Evolutionary conservation across 768 basidiomycete genomes (phyloP).

Genomic region (Dentipellis fragilis): DNA sequence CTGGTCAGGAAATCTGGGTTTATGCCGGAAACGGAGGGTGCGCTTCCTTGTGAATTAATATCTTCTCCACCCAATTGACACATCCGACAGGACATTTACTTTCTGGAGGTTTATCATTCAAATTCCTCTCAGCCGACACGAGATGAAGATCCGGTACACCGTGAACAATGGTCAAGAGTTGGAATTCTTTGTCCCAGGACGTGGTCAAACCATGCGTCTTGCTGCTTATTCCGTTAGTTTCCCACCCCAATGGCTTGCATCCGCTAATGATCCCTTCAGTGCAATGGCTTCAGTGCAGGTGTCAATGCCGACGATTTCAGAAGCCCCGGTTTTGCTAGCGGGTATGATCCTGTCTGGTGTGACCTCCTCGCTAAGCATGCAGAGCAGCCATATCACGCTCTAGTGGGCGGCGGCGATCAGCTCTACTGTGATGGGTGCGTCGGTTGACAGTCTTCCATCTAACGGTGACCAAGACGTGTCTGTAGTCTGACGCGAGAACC

Average conservation of each 20-base stretch:
- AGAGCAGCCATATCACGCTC: slow-evolving; percentile 74
- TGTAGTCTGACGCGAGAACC: slow-evolving; percentile 73
- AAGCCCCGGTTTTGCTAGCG: slow-evolving; percentile 68
- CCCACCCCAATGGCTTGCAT: not conserved
- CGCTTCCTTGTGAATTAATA: not conserved
- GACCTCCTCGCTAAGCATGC: slow-evolving; percentile 83
- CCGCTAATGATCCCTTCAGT: slow-evolving; percentile 30
- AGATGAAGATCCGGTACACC: slow-evolving; percentile 73
- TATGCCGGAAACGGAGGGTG: slow-evolving; percentile 49
- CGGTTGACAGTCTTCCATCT: not conserved
- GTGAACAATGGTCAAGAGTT: slow-evolving; percentile 74
- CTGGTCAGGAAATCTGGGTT: slow-evolving; percentile 67
- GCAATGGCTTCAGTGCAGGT: slow-evolving; percentile 84
- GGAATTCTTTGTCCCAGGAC: slow-evolving; percentile 76
- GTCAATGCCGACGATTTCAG: slow-evolving; percentile 84
- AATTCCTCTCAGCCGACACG: slow-evolving; percentile 58
- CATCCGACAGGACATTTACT: slow-evolving; percentile 58
- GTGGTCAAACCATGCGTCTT: slow-evolving; percentile 81
- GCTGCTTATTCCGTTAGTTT: slow-evolving; percentile 70
- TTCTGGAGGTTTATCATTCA: slow-evolving; percentile 93
- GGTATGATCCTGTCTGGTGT: slow-evolving; percentile 88
- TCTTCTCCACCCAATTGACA: not conserved
- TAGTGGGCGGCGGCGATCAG: slow-evolving; percentile 93
- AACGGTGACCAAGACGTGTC: not conserved
- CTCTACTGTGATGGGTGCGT: slow-evolving; percentile 75